Conservation (phyloP, 148 eudicot species). For the Selenicereus undatus region DNA sequence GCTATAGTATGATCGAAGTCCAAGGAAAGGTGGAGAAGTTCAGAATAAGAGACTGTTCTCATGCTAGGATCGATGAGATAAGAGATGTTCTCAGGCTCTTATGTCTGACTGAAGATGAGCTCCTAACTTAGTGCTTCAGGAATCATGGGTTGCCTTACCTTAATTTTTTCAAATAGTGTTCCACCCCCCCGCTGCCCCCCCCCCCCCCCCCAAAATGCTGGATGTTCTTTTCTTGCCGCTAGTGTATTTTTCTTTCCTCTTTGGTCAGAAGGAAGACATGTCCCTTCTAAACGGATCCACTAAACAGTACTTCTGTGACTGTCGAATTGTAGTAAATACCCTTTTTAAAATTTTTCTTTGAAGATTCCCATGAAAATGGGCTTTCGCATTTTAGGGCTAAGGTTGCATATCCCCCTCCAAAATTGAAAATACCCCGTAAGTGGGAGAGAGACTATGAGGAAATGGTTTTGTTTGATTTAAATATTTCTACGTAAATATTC, state of each 20-base stretch:
- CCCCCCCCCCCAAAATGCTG: no score
- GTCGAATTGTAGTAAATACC: no score
- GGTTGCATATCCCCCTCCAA: background rate
- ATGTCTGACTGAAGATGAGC: background rate
- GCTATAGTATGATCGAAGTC: constrained; percentile 47
- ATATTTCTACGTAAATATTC: no score
- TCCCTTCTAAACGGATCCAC: background rate
- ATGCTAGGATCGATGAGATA: constrained; percentile 38
- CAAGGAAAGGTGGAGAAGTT: constrained; percentile 46
- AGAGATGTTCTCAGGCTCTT: constrained; percentile 29
- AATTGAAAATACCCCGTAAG: no score
- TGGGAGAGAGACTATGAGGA: no score
- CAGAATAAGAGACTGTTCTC: constrained; percentile 43
- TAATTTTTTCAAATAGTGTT: background rate
- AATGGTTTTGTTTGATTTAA: no score
- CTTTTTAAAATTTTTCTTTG: no score
- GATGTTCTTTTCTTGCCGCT: background rate
- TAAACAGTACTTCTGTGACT: background rate
- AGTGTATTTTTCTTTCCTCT: no score
- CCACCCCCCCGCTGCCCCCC: background rate
- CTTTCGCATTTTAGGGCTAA: background rate
- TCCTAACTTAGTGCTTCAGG: background rate
- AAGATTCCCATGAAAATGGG: no score
- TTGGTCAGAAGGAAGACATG: background rate
- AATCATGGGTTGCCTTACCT: background rate